Evolutionary conservation across 805 yeast species (phyloP).

Genomic region (Candida germanica): DNA sequence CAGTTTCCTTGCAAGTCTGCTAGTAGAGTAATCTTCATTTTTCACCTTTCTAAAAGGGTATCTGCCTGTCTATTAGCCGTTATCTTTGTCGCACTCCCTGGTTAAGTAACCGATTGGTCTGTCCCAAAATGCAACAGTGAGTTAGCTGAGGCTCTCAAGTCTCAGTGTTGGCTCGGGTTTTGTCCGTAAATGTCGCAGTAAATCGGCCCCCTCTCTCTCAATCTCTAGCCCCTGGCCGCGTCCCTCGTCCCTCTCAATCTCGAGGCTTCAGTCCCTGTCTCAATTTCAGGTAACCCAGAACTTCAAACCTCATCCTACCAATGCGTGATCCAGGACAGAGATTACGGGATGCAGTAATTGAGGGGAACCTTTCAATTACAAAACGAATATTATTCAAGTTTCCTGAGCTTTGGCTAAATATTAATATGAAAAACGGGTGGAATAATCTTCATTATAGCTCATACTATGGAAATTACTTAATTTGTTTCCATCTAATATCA

Average conservation of each 20-base stretch:
- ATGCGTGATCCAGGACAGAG: constrained; percentile 39
- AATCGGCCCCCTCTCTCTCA: too few species aligned
- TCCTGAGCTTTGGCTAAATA: constrained; percentile 44
- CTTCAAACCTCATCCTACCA: background rate
- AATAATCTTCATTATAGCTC: constrained; percentile 41
- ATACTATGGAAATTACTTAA: constrained; percentile 38
- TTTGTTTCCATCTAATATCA: constrained; percentile 40
- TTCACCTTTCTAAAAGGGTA: too few species aligned
- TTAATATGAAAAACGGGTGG: constrained; percentile 39
- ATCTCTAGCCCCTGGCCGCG: too few species aligned
- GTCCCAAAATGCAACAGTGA: too few species aligned
- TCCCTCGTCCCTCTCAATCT: too few species aligned
- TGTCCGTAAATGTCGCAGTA: too few species aligned
- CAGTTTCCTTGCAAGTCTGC: constrained; percentile 32
- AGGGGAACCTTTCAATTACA: constrained; percentile 38
- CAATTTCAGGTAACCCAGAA: too few species aligned
- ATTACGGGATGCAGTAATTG: constrained; percentile 36
- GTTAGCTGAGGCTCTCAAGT: too few species aligned
- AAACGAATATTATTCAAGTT: constrained; percentile 34
- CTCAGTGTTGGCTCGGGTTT: too few species aligned
- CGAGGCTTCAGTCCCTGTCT: too few species aligned
- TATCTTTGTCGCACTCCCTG: background rate
- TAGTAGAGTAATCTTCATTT: constrained; percentile 13
- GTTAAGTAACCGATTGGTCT: background rate
- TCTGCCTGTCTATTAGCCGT: too few species aligned